A percentile compares a stretch with the other conserved stretches of the same genome.
phyloP scores from a whole-genome alignment of 2,329 filamentous ascomycete genomes.

The Cercospora sp. region DNA sequence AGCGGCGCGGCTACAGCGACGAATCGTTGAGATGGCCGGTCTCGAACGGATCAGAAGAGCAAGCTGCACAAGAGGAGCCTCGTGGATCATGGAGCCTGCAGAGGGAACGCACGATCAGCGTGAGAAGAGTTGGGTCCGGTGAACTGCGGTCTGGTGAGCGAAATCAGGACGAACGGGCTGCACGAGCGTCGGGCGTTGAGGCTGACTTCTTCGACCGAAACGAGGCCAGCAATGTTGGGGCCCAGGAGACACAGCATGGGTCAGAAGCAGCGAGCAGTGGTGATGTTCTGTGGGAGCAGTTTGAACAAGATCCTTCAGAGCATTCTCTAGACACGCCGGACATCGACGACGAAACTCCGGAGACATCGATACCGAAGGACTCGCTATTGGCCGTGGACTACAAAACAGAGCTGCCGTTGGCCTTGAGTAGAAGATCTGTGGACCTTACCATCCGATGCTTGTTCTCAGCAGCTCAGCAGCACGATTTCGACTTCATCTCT shows the following conservation, averaged over 20 bases:
- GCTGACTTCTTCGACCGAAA: constrained; percentile 11
- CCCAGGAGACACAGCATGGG: not conserved
- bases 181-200: not conserved
- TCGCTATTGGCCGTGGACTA: constrained; percentile 31
- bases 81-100: not conserved
- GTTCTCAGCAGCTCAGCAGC: constrained; percentile 24
- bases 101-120: not conserved
- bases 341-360: constrained; percentile 1
- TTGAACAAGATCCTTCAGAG: constrained; percentile 15
- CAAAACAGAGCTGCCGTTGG: constrained; percentile 24
- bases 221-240: not conserved
- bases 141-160: not conserved
- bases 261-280: not conserved
- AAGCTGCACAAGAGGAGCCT: not conserved
- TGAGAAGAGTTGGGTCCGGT: not conserved
- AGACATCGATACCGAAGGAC: constrained; percentile 12
- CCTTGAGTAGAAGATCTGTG: constrained; percentile 26
- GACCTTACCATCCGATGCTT: constrained; percentile 34
- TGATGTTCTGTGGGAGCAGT: constrained; percentile 24
- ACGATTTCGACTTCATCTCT: constrained; percentile 34
- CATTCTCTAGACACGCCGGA: not conserved
- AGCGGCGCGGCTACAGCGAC: constrained; percentile 27
- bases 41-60: not conserved
- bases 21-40: constrained; percentile 11
- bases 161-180: not conserved